Conservation (phyloP, 768 basidiomycete genomes). For the Hygrocybe coccinea region DNA sequence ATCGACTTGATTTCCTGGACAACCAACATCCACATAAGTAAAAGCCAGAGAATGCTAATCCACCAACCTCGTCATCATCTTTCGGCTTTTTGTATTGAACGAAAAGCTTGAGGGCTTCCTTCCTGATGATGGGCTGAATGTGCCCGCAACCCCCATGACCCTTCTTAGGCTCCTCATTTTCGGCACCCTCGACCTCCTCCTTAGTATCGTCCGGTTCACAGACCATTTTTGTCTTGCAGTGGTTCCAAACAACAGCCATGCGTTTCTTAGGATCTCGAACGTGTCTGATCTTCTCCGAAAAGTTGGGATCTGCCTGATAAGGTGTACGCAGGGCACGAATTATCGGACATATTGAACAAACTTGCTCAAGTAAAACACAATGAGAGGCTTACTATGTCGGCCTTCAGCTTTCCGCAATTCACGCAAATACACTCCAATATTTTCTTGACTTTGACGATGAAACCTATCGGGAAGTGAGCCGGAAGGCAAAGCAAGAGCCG, state of each 20-base stretch:
- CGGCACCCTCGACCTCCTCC: slow-evolving; percentile 73
- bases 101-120: slow-evolving; percentile 93
- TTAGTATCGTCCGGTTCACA: slow-evolving; percentile 89
- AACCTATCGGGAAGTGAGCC: slow-evolving; percentile 47
- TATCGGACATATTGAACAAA: neutral
- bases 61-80: slow-evolving; percentile 87
- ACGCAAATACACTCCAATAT: slow-evolving; percentile 98
- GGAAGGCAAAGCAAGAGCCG: neutral
- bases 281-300: slow-evolving; percentile 83
- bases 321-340: slow-evolving; percentile 3
- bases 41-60: slow-evolving; percentile 3
- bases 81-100: slow-evolving; percentile 92
- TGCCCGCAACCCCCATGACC: slow-evolving; percentile 98
- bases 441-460: slow-evolving; percentile 99
- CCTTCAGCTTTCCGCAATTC: slow-evolving; percentile 96
- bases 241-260: slow-evolving; percentile 79
- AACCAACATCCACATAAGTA: slow-evolving; percentile 13
- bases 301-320: slow-evolving; percentile 76
- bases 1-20: slow-evolving; percentile 70
- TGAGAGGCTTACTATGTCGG: slow-evolving; percentile 90
- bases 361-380: slow-evolving; percentile 82
- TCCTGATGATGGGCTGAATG: slow-evolving; percentile 80
- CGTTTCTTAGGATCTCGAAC: slow-evolving; percentile 81
- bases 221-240: slow-evolving; percentile 81
- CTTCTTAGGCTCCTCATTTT: slow-evolving; percentile 70